A percentile compares a stretch with the other conserved stretches of the same genome.
Conservation (phyloP, 2,329 filamentous ascomycete species). For the Amphichorda felina region DNA sequence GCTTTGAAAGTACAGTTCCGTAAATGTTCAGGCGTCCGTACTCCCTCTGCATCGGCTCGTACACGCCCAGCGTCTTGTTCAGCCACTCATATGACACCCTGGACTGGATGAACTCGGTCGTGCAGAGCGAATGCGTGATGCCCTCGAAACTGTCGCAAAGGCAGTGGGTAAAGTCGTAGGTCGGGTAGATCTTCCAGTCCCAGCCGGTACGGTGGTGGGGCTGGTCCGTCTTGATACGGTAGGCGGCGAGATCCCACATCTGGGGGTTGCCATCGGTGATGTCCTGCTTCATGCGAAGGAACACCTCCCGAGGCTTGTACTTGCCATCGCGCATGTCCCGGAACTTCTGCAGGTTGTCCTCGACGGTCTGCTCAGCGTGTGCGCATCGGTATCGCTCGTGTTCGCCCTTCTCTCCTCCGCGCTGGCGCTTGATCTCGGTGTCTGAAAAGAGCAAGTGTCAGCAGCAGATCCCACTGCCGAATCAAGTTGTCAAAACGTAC, state of each 20-base stretch:
- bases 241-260: constrained; percentile 94
- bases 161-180: constrained; percentile 87
- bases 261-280: constrained; percentile 77
- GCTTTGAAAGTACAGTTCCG: constrained; percentile 80
- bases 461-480: not conserved
- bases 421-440: constrained; percentile 73
- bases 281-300: constrained; percentile 88
- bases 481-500: constrained; percentile 31
- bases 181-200: constrained; percentile 89
- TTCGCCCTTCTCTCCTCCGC: constrained; percentile 62
- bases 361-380: constrained; percentile 63
- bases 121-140: constrained; percentile 88
- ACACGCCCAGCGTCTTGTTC: constrained; percentile 69
- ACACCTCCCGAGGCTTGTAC: constrained; percentile 74
- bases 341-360: constrained; percentile 74
- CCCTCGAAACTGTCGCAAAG: constrained; percentile 85
- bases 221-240: constrained; percentile 59
- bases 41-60: constrained; percentile 90
- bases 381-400: constrained; percentile 62
- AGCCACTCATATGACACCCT: constrained; percentile 86
- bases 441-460: constrained; percentile 23
- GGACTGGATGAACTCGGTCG: constrained; percentile 80
- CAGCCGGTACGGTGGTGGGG: constrained; percentile 70
- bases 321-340: constrained; percentile 84
- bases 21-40: constrained; percentile 56